Conservation (phyloP, 2,329 filamentous ascomycete species). For the Waltergamsia citrina region DNA sequence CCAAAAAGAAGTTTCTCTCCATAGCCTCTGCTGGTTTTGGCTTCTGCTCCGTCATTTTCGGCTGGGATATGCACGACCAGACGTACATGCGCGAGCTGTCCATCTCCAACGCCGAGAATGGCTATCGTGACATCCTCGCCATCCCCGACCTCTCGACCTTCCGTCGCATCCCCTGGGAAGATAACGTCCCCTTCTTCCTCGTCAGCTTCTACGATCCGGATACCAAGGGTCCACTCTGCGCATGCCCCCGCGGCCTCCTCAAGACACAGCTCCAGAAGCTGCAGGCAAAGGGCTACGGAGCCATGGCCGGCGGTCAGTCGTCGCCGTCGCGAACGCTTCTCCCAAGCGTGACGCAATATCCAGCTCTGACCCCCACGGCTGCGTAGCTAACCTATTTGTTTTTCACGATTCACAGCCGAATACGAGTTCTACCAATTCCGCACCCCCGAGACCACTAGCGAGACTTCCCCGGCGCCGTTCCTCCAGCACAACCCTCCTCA, state of each 20-base stretch:
- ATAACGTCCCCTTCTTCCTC: constrained; percentile 76
- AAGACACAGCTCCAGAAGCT: constrained; percentile 60
- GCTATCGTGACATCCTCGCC: constrained; percentile 78
- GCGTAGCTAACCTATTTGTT: no score
- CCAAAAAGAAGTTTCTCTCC: constrained; percentile 86
- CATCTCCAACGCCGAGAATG: constrained; percentile 85
- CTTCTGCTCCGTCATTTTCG: constrained; percentile 90
- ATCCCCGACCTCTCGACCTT: constrained; percentile 70
- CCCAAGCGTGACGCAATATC: no score
- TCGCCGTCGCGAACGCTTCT: no score
- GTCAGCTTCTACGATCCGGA: constrained; percentile 79
- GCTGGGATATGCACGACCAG: constrained; percentile 95
- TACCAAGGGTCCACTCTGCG: constrained; percentile 59
- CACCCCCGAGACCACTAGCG: constrained; percentile 43
- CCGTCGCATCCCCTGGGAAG: constrained; percentile 84
- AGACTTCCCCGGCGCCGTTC: constrained; percentile 64
- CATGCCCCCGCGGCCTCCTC: constrained; percentile 71
- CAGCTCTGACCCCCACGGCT: no score
- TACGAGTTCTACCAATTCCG: constrained; percentile 94
- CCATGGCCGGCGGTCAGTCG: constrained; percentile 83
- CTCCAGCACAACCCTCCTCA: constrained; percentile 64
- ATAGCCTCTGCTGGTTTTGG: constrained; percentile 76
- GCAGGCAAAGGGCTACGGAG: constrained; percentile 59
- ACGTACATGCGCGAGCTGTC: constrained; percentile 79
- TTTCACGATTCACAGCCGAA: constrained; percentile 56